Percentiles rank a stretch among this genome's conserved stretches.
Conservation (phyloP, 2,329 filamentous ascomycete genomes). For the Aspergillus sp. region DNA sequence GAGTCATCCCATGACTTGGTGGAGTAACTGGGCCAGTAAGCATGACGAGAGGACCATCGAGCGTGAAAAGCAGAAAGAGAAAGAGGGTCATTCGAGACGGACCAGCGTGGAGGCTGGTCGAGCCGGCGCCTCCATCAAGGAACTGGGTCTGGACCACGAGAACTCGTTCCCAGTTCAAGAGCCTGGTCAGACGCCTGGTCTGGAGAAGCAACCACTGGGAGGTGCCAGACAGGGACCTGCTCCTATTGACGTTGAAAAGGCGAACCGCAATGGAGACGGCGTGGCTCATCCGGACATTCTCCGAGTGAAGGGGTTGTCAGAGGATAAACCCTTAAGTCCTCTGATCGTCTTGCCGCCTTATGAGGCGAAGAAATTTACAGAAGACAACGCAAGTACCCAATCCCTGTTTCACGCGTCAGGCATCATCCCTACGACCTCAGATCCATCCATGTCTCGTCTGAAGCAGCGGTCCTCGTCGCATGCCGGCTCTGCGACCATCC, state of each 20-base stretch:
- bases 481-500: conserved; percentile 25
- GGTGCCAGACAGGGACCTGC: background rate
- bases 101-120: conserved; percentile 27
- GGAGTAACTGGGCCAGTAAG: conserved; percentile 84
- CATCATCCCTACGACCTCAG: conserved; percentile 21
- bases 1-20: conserved; percentile 76
- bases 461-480: conserved; percentile 22
- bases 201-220: background rate
- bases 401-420: conserved; percentile 30
- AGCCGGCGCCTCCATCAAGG: conserved; percentile 23
- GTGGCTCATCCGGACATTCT: background rate
- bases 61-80: conserved; percentile 26
- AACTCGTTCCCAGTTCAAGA: conserved; percentile 1
- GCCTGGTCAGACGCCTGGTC: background rate
- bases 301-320: background rate
- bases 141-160: background rate
- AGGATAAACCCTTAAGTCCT: conserved; percentile 21
- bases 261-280: background rate
- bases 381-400: conserved; percentile 35
- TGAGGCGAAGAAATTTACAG: conserved; percentile 23
- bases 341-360: conserved; percentile 30
- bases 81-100: conserved; percentile 22
- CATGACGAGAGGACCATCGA: conserved; percentile 75
- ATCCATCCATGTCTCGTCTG: conserved; percentile 17
- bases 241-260: background rate